Evolutionary conservation across 768 basidiomycete species (phyloP).

Genomic region (Tylopilus plumbeoviolaceoides): DNA sequence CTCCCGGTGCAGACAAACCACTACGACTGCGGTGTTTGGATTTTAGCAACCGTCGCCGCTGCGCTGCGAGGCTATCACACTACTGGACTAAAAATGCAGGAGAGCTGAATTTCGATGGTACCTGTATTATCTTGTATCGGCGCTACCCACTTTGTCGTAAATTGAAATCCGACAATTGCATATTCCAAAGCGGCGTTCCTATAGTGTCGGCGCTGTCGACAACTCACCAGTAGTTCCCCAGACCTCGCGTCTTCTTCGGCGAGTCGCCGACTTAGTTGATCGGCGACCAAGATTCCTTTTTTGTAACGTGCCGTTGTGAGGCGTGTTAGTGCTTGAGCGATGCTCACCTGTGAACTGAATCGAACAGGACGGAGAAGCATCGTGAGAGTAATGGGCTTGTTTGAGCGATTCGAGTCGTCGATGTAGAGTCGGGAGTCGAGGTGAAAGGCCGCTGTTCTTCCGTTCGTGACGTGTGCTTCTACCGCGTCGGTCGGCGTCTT

Average conservation of each 20-base stretch:
- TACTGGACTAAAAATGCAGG: too few species aligned
- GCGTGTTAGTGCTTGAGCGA: constrained; percentile 18
- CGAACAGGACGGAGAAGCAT: constrained; percentile 44
- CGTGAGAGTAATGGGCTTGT: constrained; percentile 27
- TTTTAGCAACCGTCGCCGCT: too few species aligned
- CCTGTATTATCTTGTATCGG: too few species aligned
- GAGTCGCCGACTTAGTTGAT: constrained; percentile 6
- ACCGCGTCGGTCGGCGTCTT: constrained; percentile 20
- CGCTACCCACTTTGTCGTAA: too few species aligned
- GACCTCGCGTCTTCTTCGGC: constrained; percentile 17
- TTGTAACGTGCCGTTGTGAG: constrained; percentile 15
- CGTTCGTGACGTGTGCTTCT: constrained; percentile 17
- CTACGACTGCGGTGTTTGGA: too few species aligned
- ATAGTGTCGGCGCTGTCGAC: too few species aligned
- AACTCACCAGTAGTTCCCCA: constrained; percentile 13
- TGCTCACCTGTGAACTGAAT: constrained; percentile 43
- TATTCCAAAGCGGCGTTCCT: too few species aligned
- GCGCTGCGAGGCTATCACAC: too few species aligned
- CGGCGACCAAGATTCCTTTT: constrained; percentile 18
- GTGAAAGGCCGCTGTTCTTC: constrained; percentile 10
- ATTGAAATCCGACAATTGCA: too few species aligned
- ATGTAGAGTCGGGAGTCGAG: constrained; percentile 23
- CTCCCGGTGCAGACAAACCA: too few species aligned
- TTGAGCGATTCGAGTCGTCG: constrained; percentile 30
- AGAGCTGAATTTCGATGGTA: too few species aligned